phyloP scores from a whole-genome alignment of 202 grass and related monocot genomes.

The Elaeis oleifera region DNA sequence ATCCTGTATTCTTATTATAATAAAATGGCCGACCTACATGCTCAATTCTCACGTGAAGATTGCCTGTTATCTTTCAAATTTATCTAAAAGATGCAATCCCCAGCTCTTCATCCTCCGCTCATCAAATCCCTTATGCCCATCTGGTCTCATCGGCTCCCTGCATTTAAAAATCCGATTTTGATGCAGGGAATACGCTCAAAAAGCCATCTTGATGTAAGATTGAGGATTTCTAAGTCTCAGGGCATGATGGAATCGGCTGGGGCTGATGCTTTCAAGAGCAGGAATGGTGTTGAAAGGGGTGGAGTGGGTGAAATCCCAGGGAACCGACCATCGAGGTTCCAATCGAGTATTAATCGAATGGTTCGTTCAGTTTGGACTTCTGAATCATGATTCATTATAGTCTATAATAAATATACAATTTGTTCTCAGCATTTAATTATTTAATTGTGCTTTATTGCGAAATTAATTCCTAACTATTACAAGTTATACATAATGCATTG shows the following conservation, averaged over 20 bases:
- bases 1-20: no score
- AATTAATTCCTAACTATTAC: no score
- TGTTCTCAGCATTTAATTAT: no score
- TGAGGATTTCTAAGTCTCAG: background rate
- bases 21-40: no score
- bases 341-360: conserved; percentile 3
- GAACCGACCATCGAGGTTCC: background rate
- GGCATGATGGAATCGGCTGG: conserved; percentile 8
- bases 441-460: no score
- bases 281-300: background rate
- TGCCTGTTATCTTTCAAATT: no score
- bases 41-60: no score
- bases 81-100: no score
- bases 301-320: conserved; percentile 1
- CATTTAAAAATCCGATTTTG: conserved; percentile 7
- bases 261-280: background rate
- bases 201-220: background rate
- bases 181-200: background rate
- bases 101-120: no score
- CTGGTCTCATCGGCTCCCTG: background rate
- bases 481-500: no score
- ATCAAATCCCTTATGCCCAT: background rate
- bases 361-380: background rate
- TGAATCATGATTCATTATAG: no score
- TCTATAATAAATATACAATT: no score